phyloP scores from a whole-genome alignment of 2,329 filamentous ascomycete genomes.

The Exserohilum rostratum region DNA sequence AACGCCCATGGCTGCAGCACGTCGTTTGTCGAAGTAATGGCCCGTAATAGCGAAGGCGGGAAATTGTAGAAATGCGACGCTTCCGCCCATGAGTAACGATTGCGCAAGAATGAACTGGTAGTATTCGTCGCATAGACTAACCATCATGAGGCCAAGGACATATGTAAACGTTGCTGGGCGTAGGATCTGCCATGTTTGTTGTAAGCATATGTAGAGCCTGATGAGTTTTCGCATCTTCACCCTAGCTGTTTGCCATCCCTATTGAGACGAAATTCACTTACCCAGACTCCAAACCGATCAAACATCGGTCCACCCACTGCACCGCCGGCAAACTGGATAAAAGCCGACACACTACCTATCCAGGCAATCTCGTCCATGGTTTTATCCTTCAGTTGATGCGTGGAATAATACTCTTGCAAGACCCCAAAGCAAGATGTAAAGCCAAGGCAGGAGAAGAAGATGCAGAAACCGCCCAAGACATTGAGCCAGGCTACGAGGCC shows the following conservation, averaged over 20 bases:
- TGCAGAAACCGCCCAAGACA: neutral
- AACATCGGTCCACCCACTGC: constrained; percentile 66
- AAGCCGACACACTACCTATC: constrained; percentile 51
- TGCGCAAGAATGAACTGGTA: constrained; percentile 60
- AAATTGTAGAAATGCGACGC: constrained; percentile 58
- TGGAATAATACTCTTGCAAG: neutral
- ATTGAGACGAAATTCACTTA: constrained; percentile 21
- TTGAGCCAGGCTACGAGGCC: neutral
- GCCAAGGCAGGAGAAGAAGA: neutral
- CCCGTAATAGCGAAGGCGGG: constrained; percentile 51
- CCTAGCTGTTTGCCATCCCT: constrained; percentile 19
- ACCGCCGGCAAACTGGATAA: constrained; percentile 59
- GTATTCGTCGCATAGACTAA: constrained; percentile 58
- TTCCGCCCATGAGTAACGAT: constrained; percentile 56
- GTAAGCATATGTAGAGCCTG: constrained; percentile 55
- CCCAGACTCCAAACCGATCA: constrained; percentile 57
- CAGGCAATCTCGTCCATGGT: constrained; percentile 48
- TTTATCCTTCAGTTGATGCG: neutral
- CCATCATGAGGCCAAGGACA: constrained; percentile 65
- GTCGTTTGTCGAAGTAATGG: constrained; percentile 58
- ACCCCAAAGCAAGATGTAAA: neutral
- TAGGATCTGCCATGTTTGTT: constrained; percentile 50
- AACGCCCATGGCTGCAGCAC: constrained; percentile 56
- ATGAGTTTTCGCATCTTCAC: neutral
- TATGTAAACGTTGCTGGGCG: constrained; percentile 57